These are phyloP conservation scores for Steccherinum ochraceum DNA, from an alignment of 768 basidiomycete species.

Conservation along the genomic window DNA sequence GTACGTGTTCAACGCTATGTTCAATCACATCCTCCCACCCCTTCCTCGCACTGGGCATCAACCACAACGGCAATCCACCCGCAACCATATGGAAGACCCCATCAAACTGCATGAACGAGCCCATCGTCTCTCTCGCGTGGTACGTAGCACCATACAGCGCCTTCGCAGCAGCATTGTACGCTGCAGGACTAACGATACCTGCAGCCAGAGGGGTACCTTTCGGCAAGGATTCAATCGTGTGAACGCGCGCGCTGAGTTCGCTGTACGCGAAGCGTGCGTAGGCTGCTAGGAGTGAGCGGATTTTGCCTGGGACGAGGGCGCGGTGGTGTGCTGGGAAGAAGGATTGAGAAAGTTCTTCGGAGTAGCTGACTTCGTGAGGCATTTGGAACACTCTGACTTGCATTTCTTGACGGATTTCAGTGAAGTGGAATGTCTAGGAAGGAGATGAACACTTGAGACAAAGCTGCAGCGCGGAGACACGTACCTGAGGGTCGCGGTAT, in stretches of 20 bases:
- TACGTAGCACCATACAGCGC: slow-evolving; percentile 17
- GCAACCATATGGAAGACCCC: slow-evolving; percentile 12
- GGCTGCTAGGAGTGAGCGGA: slow-evolving; percentile 6
- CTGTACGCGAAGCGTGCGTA: slow-evolving; percentile 8
- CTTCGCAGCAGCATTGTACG: slow-evolving; percentile 11
- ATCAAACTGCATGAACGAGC: slow-evolving; percentile 16
- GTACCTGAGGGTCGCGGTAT: slow-evolving; percentile 14
- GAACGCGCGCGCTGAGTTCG: not conserved
- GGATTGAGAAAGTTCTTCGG: slow-evolving; percentile 5
- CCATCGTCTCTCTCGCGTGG: slow-evolving; percentile 9
- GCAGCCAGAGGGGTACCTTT: not conserved
- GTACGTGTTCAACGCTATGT: slow-evolving; percentile 6
- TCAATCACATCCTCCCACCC: slow-evolving; percentile 13
- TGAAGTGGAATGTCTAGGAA: slow-evolving; percentile 16
- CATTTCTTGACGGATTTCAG: slow-evolving; percentile 9
- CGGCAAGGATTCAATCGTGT: not conserved
- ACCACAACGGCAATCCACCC: slow-evolving; percentile 10
- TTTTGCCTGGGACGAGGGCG: slow-evolving; percentile 6
- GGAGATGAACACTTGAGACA: too few species aligned
- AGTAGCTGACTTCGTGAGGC: not conserved
- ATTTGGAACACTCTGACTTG: slow-evolving; percentile 13
- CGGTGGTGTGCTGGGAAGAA: slow-evolving; percentile 12
- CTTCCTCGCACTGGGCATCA: slow-evolving; percentile 8
- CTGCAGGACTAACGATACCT: slow-evolving; percentile 11
- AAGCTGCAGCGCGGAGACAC: not conserved